Percentiles rank a stretch among this genome's conserved stretches.
Conservation (phyloP, 2,329 filamentous ascomycete genomes). For the Talaromyces sp. region DNA sequence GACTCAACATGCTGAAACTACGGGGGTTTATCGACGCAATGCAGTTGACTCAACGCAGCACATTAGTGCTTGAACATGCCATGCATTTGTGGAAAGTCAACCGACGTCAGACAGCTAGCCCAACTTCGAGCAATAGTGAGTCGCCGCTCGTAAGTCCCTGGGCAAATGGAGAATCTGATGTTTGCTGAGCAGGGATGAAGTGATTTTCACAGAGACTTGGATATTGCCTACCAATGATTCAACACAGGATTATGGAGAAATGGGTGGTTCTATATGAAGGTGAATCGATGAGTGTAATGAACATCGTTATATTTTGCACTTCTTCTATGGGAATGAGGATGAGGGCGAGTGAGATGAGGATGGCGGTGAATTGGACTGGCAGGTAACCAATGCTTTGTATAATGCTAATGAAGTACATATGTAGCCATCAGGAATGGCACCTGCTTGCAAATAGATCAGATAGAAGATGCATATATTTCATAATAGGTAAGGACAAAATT, state of each 20-base stretch:
- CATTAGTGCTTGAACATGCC: background rate
- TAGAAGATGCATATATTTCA: background rate
- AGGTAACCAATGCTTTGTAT: background rate
- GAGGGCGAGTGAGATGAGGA: background rate
- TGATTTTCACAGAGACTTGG: background rate
- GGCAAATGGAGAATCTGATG: background rate
- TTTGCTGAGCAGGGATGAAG: background rate
- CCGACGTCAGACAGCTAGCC: too few relatives aligned
- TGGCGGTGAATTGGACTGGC: background rate
- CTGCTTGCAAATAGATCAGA: background rate
- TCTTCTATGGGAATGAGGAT: background rate
- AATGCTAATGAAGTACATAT: background rate
- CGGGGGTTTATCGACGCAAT: slow-evolving; percentile 9
- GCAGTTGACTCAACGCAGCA: slow-evolving; percentile 1
- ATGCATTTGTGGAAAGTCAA: too few relatives aligned
- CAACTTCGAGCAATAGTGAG: too few relatives aligned
- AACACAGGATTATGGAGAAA: background rate
- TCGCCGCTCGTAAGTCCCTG: too few relatives aligned
- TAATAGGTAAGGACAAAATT: background rate
- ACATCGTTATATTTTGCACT: too few relatives aligned
- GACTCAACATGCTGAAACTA: slow-evolving; percentile 13
- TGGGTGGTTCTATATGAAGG: too few relatives aligned
- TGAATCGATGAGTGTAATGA: too few relatives aligned
- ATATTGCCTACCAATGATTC: background rate
- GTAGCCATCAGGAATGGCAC: too few relatives aligned